A percentile compares a stretch with the other conserved stretches of the same genome.
These are phyloP conservation scores for Fusarium pseudograminearum DNA, from an alignment of 2,329 filamentous ascomycete genomes.

Conservation along the genomic window DNA sequence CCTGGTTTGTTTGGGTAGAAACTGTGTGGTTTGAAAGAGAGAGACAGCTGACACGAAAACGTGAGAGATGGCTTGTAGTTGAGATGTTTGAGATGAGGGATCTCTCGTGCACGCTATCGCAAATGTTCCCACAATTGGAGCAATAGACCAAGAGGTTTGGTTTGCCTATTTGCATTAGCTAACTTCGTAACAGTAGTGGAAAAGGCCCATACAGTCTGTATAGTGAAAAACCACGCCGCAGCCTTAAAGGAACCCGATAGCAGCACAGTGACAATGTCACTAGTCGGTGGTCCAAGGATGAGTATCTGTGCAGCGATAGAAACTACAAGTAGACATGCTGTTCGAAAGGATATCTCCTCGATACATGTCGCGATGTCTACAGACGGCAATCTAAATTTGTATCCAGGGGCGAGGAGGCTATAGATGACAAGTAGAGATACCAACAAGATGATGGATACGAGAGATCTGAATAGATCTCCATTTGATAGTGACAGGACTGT, in stretches of 20 bases:
- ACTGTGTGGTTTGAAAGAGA: slow-evolving; percentile 49
- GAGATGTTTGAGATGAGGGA: slow-evolving; percentile 47
- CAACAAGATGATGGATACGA: slow-evolving; percentile 48
- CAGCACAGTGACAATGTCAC: slow-evolving; percentile 28
- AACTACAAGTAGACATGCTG: slow-evolving; percentile 31
- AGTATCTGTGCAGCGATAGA: slow-evolving; percentile 35
- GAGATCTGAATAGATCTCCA: slow-evolving; percentile 42
- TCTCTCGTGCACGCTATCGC: slow-evolving; percentile 48
- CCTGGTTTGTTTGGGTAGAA: slow-evolving; percentile 51
- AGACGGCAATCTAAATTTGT: slow-evolving; percentile 2
- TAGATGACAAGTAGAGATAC: slow-evolving; percentile 49
- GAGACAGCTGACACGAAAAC: slow-evolving; percentile 48
- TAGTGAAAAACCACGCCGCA: slow-evolving; percentile 52
- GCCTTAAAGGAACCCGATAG: slow-evolving; percentile 49
- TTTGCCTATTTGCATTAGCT: slow-evolving; percentile 42
- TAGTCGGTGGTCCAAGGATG: slow-evolving; percentile 43
- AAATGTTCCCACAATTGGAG: slow-evolving; percentile 50
- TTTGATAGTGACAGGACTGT: slow-evolving; percentile 43
- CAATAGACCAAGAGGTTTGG: slow-evolving; percentile 50
- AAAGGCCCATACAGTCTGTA: slow-evolving; percentile 47
- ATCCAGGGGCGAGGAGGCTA: slow-evolving; percentile 32
- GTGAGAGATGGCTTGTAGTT: slow-evolving; percentile 45
- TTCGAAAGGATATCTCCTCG: slow-evolving; percentile 42
- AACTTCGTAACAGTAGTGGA: fast-evolving
- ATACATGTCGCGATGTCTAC: slow-evolving; percentile 47